Base-by-base conservation (phyloP, 2,329 filamentous ascomycete genomes). In the Pseudogymnoascus sp. region DNA sequence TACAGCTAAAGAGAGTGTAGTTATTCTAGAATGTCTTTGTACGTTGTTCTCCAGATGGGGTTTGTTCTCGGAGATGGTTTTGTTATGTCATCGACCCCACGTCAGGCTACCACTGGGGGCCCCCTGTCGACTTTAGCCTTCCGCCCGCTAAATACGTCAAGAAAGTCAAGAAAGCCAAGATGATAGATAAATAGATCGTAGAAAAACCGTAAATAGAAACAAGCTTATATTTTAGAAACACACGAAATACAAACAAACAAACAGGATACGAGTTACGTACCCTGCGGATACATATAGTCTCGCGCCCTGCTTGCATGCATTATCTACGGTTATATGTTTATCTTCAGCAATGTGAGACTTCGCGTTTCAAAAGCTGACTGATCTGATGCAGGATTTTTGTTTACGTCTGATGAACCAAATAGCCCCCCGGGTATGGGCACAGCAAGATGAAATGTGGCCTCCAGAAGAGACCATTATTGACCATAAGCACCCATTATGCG, bases 41-140 rank as follows among this genome's bases (percentile, higher is more conserved):
- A 52, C 19, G 26, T 9, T 30, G 15, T 30, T 52, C n/a, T 52
- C 33, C 26, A 30, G 15, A 33, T 12, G n/a, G 26, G 7, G 26
- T 26, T 30, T 19, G 45, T 30, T 52, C 45, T n/a, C 13, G 15
- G 41, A 48, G 21, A 3, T 6, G 21, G n/a, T 52, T 52, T 33
- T 19, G 45, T 52, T 52, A 52, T 52, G 45, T 52, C 45, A 52
- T 52, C 45, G 45, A 52, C 45, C 45, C 45, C 45, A 52, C 45
- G 26, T 52, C 45, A 33, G 26, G 45, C 45, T 52, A 52, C 45
- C 45, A 30, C 10, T 12, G 2, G 26, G 12, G 3, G 4, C 15
- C 45, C 45, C 45, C 45, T 52, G 45, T 52, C 26, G 45, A 52
- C 45, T 30, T 52, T 52, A 52, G 26, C 45, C 45, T 52, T 52